Base-by-base conservation (phyloP, 352 stramenopile species). In the Pythium guiyangense region DNA sequence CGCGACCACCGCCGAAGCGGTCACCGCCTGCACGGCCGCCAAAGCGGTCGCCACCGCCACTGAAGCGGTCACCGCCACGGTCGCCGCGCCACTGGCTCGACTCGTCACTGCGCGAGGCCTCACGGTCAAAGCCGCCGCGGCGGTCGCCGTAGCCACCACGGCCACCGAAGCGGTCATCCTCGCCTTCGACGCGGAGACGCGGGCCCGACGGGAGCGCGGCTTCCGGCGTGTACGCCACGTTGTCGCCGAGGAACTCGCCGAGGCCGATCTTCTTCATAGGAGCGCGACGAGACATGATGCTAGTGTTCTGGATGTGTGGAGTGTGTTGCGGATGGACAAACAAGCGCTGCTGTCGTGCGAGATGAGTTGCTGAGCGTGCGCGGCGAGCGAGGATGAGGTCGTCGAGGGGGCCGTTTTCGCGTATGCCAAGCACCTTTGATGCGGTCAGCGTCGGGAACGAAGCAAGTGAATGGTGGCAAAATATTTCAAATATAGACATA, bases 231-330 rank as follows among this genome's bases (percentile, higher is more conserved):
- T 86, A 88, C 25, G 74, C 69, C n/a, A 69, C 69, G 50, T 83
- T 63, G 71, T 87, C 77, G 40, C 79, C 79, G 11, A 90, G 71
- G 71, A 88, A 90, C 69, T 88, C 77, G 52, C 79, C 75, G 35
- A 90, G 70, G 50, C 70, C 70, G 65, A 90, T 87, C 59, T 88
- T 88, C 67, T 88, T 84, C 52, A 65, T 75, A 22, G 49, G 44
- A 35, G 31, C 45, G 50, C 71, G 71, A 22, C 62, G 63, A 52
- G 77, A 70, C 74, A 86, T 88, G 55, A 46, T 70, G 37, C 29
- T 3, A 6, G 29, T 8, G 29, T 6, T n/a, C n/a, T n/a, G n/a
- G n/a, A n/a, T n/a, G n/a, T 34, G 29, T 34, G 29, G 29, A n/a
- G n/a, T n/a, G 29, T 34, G 29, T 6, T 34, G 29, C 6, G 6